Conservation (phyloP, 176 grass and related monocot genomes). For the Musa itinerans region DNA sequence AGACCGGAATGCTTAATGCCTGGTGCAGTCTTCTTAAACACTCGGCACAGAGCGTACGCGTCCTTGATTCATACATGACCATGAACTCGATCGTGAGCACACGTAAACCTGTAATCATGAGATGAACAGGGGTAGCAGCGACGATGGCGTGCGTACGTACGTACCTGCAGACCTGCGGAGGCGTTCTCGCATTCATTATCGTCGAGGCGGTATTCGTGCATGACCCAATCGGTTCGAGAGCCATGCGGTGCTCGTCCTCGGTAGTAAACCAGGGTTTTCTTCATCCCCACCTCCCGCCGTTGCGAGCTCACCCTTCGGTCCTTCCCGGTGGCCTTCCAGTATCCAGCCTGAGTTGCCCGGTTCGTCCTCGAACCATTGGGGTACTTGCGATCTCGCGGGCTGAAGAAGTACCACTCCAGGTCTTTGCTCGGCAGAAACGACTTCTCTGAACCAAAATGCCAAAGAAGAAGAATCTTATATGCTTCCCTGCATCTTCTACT, state of each 20-base stretch:
- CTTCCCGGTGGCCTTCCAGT: constrained; percentile 99
- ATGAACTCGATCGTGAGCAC: neutral
- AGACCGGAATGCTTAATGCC: constrained; percentile 42
- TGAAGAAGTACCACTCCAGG: constrained; percentile 99
- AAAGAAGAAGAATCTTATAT: too few relatives aligned
- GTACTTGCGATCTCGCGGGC: constrained; percentile 94
- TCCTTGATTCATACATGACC: constrained; percentile 34
- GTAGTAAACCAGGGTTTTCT: constrained; percentile 98
- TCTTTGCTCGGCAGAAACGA: constrained; percentile 99
- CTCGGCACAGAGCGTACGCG: constrained; percentile 77
- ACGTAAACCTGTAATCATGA: too few relatives aligned
- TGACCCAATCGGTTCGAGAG: constrained; percentile 90
- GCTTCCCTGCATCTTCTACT: too few relatives aligned
- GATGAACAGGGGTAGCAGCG: too few relatives aligned
- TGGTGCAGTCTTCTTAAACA: constrained; percentile 85
- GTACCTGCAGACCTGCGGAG: constrained; percentile 68
- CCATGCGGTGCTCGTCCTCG: constrained; percentile 89
- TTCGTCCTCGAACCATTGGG: constrained; percentile 96
- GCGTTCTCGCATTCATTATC: constrained; percentile 82
- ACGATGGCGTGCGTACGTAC: constrained; percentile 16
- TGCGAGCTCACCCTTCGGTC: constrained; percentile 81
- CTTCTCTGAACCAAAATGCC: constrained; percentile 48
- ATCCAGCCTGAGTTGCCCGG: constrained; percentile 82
- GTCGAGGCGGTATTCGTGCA: constrained; percentile 97
- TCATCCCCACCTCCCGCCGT: constrained; percentile 61